Evolutionary conservation across 495 filamentous ascomycete species (phyloP), one percentile per base, ranked within the genome.

Genomic region (Aspergillus olivimuriae): DNA sequence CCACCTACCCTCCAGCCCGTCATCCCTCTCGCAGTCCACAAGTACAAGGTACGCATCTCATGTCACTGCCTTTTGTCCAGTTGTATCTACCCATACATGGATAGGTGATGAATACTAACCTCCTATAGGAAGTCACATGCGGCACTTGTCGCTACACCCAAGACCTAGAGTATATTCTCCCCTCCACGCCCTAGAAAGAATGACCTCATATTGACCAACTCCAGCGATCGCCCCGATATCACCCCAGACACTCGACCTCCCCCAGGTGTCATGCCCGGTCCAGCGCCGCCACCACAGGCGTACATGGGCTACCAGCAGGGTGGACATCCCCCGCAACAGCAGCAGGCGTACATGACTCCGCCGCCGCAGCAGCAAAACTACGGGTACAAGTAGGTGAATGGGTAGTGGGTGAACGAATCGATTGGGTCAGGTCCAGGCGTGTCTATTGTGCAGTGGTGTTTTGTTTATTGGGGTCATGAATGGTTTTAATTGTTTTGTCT

Each of bases 91-190:
- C n/a, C n/a, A n/a, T n/a, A n/a, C n/a, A n/a, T n/a, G n/a, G n/a
- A n/a, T n/a, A n/a, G 16, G 9, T 7, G 18, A 6, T 9, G 4
- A 41, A 16, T 32, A 36, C 51, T 62, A 54, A 70, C 38, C 18
- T 2, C 21, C 20, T 32, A 24, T 41, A 75, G 65, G 74, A 78
- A 56, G 72, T 76, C 23, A 62, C 60, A 16, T 78, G 74, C 51
- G 60, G 68, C 47, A 75, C 72, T 42, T 78, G 74, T 48, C 68
- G 68, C 40, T 75, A 70, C 52, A 73, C 62, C 26, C 74, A 77
- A 50, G 74, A 76, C 43, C 47, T 77, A 21, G 63, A 69, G 73
- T 74, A 57, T 38, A 61, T 45, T 7, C 35, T 10, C 16, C 14
- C 34, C 4, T 36, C 15, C 26, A 15, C 20, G 1, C 16, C 15